A percentile compares a stretch with the other conserved stretches of the same genome.
Evolutionary conservation across 257 asterid genomes (phyloP).

Genomic region (Ocimum tenuiflorum): DNA sequence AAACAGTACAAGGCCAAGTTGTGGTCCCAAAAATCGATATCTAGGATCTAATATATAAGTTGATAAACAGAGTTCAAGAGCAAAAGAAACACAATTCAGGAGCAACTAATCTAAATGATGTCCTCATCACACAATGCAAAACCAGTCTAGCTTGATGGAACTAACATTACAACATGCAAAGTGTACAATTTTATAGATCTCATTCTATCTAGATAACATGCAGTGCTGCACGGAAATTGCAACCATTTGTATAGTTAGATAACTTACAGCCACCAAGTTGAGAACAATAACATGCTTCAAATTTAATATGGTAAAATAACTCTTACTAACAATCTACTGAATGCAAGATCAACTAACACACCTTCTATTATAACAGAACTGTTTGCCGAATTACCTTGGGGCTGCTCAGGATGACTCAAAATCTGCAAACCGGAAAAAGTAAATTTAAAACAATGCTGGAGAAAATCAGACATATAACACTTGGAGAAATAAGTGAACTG

Average conservation of each 20-base stretch:
- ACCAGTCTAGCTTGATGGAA: too few species aligned
- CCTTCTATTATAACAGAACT: constrained; percentile 49
- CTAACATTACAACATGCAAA: too few species aligned
- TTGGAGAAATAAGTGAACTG: background rate
- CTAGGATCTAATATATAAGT: too few species aligned
- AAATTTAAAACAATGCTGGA: background rate
- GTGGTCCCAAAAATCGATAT: too few species aligned
- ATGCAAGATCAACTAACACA: constrained; percentile 17
- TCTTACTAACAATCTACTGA: background rate
- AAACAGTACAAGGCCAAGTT: too few species aligned
- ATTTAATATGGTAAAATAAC: background rate
- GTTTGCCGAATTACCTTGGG: constrained; percentile 28
- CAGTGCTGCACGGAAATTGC: background rate
- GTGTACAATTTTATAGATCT: too few species aligned
- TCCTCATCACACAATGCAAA: too few species aligned
- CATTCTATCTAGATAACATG: too few species aligned
- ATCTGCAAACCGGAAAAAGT: constrained; percentile 41
- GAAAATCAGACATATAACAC: background rate
- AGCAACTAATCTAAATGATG: too few species aligned
- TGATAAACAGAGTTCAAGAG: too few species aligned
- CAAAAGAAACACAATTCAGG: too few species aligned
- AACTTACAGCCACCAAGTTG: background rate
- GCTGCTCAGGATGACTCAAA: constrained; percentile 24
- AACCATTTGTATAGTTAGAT: background rate
- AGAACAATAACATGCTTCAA: background rate